Base-by-base conservation (phyloP, 2,329 filamentous ascomycete species). In the Cadophora sp. region DNA sequence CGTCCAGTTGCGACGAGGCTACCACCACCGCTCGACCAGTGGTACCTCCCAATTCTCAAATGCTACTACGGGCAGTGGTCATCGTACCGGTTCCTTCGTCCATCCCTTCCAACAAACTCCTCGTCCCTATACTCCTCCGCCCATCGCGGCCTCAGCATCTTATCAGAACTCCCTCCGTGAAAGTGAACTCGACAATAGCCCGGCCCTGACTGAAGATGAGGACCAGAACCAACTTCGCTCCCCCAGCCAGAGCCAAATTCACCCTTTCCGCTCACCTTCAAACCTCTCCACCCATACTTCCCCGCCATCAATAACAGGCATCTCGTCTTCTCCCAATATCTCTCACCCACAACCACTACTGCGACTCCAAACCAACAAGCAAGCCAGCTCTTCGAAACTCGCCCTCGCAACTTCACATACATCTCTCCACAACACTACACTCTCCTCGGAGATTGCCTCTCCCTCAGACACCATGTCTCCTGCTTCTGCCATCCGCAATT, bases 81-180 rank as follows among this genome's bases (percentile, higher is more conserved):
- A 76, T 63, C 72, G 76, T 24, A 66, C 75, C 33, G 77, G 73
- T 59, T 76, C 81, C 39, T 89, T 90, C 73, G 82, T 89, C 22
- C 88, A 90, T 74, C 87, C 88, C 30, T 89, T 89, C 71, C 86
- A 89, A 75, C 88, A 89, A 78, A 88, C 82, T 9, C 88, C 88
- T 39, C 83, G 85, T 48, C 86, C 86, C 0, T 84, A 85, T 55
- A 88, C 87, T 67, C 86, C 87, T 60, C 86, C 66, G 36, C 36
- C 36, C 7, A 50, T 64, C 8, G 43, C 87, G 9, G 73, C 88
- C 68, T 69, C 67, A 48, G 60, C 66, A 18, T 84, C 85, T 27
- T 88, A 87, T 75, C 83, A 85, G 70, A 85, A 85, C 75, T 87
- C 86, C 8, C 77, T 85, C 51, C 81, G 83, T 43, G 76, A 74